Evolutionary conservation across 441 rosid genomes (phyloP).

Genomic region (Corymbia calophylla): DNA sequence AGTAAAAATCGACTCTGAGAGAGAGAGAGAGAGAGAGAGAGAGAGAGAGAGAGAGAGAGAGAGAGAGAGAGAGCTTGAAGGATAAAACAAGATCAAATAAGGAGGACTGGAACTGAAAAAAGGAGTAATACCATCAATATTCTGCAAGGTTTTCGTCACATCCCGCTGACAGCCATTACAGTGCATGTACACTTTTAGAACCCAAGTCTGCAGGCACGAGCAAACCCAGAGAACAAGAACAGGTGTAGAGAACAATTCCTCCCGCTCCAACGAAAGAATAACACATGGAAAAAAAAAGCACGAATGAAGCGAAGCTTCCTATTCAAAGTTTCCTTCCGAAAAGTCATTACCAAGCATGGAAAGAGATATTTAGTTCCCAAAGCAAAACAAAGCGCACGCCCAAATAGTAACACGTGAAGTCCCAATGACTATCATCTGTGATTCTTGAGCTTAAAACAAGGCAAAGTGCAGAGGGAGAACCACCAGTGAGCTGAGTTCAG

Average conservation of each 20-base stretch:
- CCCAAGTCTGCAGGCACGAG: neutral
- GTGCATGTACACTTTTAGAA: neutral
- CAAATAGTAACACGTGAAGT: too few relatives aligned
- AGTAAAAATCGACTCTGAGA: neutral
- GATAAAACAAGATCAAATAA: neutral
- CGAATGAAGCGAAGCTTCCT: neutral
- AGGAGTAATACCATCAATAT: neutral
- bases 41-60: too few relatives aligned
- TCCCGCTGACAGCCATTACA: neutral
- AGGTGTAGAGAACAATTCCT: neutral
- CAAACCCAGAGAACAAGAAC: neutral
- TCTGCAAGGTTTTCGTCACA: neutral
- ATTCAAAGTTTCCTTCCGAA: neutral
- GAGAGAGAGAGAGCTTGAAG: neutral
- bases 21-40: neutral
- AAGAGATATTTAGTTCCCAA: neutral
- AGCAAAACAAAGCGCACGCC: neutral
- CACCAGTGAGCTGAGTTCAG: neutral
- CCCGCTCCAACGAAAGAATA: neutral
- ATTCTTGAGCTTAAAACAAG: neutral
- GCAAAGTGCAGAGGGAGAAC: neutral
- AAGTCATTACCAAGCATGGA: neutral
- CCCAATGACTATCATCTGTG: neutral
- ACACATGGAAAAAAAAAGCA: neutral
- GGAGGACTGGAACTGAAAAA: neutral